Base-by-base conservation (phyloP, 2,329 filamentous ascomycete genomes). In the Cladorrhinum sp. region DNA sequence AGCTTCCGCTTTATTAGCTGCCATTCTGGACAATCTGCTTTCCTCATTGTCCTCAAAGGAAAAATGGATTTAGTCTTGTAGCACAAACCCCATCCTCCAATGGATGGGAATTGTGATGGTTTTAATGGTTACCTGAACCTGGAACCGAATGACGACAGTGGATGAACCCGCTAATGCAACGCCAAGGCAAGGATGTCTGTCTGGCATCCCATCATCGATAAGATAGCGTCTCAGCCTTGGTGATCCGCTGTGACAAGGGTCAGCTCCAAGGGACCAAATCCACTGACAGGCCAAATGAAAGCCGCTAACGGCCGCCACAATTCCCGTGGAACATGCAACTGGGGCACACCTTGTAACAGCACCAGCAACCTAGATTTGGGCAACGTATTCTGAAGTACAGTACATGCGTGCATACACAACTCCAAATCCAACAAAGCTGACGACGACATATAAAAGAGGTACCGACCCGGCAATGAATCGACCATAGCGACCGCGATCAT, bases 391-490 rank as follows among this genome's bases (percentile, higher is more conserved):
- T 16, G 8, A 16, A 16, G 3, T 9, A 36, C 14, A n/a, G n/a
- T n/a, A n/a, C n/a, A n/a, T n/a, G n/a, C n/a, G n/a, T n/a, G n/a
- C n/a, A n/a, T n/a, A n/a, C n/a, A n/a, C n/a, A 60, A 30, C 61
- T 46, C 51, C 54, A 24, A 26, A 3, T 46, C 18, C 3, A 24
- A 16, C 28, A 54, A 42, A 23, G 55, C 48, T 46, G 20, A n/a
- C n/a, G n/a, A n/a, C 23, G 18, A 33, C 33, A 52, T 36, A 21
- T 28, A 28, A 55, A 28, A 33, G 10, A 36, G 21, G 42, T 56
- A 48, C 42, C 54, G 57, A 53, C 39, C 62, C 60, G 64, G 67
- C 65, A 63, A 70, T 70, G 68, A 63, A 46, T 70, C 67, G 62
- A 46, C 64, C 50, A 46, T 62, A 61, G 56, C 51, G 48, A 54